Evolutionary conservation across 495 filamentous ascomycete species (phyloP), one percentile per base, ranked within the genome.

Genomic region (Usnea hakonensis): DNA sequence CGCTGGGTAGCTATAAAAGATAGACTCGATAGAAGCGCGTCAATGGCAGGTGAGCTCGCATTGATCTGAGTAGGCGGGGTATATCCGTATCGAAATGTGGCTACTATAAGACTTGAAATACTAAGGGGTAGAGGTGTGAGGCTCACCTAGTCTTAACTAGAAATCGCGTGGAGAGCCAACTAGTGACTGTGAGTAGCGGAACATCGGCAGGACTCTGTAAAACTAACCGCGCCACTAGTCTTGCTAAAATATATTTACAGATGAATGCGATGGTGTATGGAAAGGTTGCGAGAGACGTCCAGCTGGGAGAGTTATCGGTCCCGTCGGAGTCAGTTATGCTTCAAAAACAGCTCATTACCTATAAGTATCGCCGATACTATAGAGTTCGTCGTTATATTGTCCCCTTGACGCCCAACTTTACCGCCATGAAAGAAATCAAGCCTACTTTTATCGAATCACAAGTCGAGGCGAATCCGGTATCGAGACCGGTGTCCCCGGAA

Each of bases 401-500:
- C n/a, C n/a, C n/a, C n/a, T n/a, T n/a, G n/a, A n/a, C n/a, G n/a
- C n/a, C n/a, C n/a, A n/a, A n/a, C n/a, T n/a, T n/a, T n/a, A n/a
- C n/a, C n/a, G n/a, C n/a, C n/a, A n/a, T n/a, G n/a, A n/a, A 44
- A 44, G 40, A 44, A n/a, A 44, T 11, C 40, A 11, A 11, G 40
- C 35, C 43, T 38, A 17, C 43, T n/a, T 28, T 38, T 54, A 62
- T 54, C 64, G 56, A 37, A 66, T 66, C 19, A 71, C 68, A 60
- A 81, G 68, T 35, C 75, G 76, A 13, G 86, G 86, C 19, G 86
- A 88, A 48, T 79, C 77, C n/a, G 86, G 85, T 79, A 86, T 85
- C 17, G 85, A 87, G 54, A 83, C 71, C 38, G 87, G 87, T 58
- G 86, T 89, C 28, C 80, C 79, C 32, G 86, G 87, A 71, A 87